Evolutionary conservation across 805 yeast genomes (phyloP).

Genomic region (Ogataea pignaliae): DNA sequence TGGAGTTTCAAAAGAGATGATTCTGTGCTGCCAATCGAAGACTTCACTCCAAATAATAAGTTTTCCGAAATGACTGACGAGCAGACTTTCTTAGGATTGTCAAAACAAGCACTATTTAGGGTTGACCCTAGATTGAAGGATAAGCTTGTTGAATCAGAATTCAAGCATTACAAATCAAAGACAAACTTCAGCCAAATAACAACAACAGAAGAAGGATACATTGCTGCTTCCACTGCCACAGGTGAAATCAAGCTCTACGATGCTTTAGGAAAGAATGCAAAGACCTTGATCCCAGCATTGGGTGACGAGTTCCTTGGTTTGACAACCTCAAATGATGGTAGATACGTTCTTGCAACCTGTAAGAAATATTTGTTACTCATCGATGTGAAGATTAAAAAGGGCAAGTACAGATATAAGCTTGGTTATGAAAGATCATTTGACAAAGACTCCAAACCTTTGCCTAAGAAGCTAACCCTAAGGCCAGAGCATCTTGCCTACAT

Average conservation of each 20-base stretch:
- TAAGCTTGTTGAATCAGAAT: constrained; percentile 56
- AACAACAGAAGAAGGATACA: constrained; percentile 67
- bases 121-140: constrained; percentile 74
- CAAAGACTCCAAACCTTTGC: constrained; percentile 61
- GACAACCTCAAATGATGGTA: constrained; percentile 74
- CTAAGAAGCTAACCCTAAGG: constrained; percentile 58
- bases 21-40: constrained; percentile 39
- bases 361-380: constrained; percentile 63
- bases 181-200: constrained; percentile 55
- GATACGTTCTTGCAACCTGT: constrained; percentile 80
- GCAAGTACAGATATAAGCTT: constrained; percentile 50
- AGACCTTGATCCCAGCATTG: constrained; percentile 73
- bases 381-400: constrained; percentile 60
- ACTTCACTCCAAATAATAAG: constrained; percentile 67
- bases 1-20: constrained; percentile 51
- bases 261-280: constrained; percentile 68
- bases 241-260: constrained; percentile 79
- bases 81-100: constrained; percentile 67
- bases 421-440: constrained; percentile 68
- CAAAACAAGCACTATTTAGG: constrained; percentile 61
- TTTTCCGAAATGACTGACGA: constrained; percentile 72
- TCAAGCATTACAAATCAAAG: constrained; percentile 51
- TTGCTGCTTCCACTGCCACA: constrained; percentile 69
- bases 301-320: constrained; percentile 70
- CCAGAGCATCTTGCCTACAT: constrained; percentile 72